Evolutionary conservation across 495 filamentous ascomycete genomes (phyloP), one percentile per base, ranked within the genome.

Genomic region (Penicillium argentinense): DNA sequence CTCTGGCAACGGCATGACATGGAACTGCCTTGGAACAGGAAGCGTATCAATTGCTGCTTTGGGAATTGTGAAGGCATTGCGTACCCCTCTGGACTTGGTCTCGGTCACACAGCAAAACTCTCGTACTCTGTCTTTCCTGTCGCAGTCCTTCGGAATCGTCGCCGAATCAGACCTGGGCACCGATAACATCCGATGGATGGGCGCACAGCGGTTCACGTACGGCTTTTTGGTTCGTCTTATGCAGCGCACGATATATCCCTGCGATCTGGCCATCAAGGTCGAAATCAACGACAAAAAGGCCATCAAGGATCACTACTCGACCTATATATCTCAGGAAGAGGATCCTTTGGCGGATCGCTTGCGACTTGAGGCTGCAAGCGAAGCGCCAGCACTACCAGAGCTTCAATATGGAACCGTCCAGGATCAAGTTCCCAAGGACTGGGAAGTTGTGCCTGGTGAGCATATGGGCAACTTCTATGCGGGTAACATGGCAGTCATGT

Each of bases 401-500:
- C 73, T 97, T 28, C 73, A 80, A 49, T 95, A 85, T 53, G 93
- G 93, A 14, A 89, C 86, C 0, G 76, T 92, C 43, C 77, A 79
- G 38, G 87, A 92, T 51, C 75, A 85, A 6, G 61, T 97, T 2
- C 91, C 91, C 0, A 66, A 77, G 7, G 84, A 80, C 25, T 96
- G 90, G 87, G 75, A 85, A 40, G 68, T 85, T 16, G 65, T 86
- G 9, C 80, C 87, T 4, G 75, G 84, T 39, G 82, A 89, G 45
- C 87, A 82, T 13, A 71, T 98, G 28, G 90, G 91, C 5, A 97
- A 88, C 60, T 97, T 98, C 71, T 97, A 93, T 64, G 85, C 85
- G 7, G 93, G 93, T 40, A 98, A 96, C 58, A 93, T 97, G 90
- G 82, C 88, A 4, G 89, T 85, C 66, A 89, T 98, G 88, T 83